Conservation (phyloP, 768 basidiomycete species). For the Amanita pallidorosea region DNA sequence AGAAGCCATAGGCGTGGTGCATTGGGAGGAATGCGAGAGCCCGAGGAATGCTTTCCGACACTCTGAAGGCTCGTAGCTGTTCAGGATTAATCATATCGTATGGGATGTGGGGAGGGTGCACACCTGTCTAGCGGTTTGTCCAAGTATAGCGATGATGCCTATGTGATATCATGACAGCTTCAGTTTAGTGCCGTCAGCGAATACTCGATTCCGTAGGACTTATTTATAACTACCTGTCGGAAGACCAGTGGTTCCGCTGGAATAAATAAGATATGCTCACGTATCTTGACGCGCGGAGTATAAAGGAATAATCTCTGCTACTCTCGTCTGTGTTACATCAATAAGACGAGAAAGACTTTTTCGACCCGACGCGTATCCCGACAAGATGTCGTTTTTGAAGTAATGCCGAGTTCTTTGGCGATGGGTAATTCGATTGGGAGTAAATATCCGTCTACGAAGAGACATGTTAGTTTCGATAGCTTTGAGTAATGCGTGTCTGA, state of each 20-base stretch:
- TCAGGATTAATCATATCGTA: slow-evolving; percentile 21
- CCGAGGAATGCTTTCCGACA: slow-evolving; percentile 37
- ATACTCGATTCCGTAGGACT: not conserved
- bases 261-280: slow-evolving; percentile 62
- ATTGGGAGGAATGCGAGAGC: slow-evolving; percentile 53
- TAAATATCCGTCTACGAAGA: too few species aligned
- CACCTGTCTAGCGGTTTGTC: slow-evolving; percentile 20
- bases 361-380: slow-evolving; percentile 19
- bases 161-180: slow-evolving; percentile 69
- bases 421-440: too few species aligned
- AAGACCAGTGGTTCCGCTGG: slow-evolving; percentile 68
- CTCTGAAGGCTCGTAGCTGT: too few species aligned
- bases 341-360: slow-evolving; percentile 36
- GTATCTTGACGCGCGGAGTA: slow-evolving; percentile 39
- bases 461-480: too few species aligned
- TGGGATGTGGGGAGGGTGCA: slow-evolving; percentile 8
- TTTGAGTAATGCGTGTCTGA: too few species aligned
- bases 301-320: slow-evolving; percentile 28
- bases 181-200: not conserved
- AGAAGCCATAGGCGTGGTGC: slow-evolving; percentile 59
- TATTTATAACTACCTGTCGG: slow-evolving; percentile 43
- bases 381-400: too few species aligned
- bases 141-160: slow-evolving; percentile 35
- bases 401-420: too few species aligned
- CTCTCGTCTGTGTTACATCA: slow-evolving; percentile 21